A percentile compares a stretch with the other conserved stretches of the same genome.
Conservation (phyloP, 2,329 filamentous ascomycete genomes). For the Exophiala phaeomuriformis region DNA sequence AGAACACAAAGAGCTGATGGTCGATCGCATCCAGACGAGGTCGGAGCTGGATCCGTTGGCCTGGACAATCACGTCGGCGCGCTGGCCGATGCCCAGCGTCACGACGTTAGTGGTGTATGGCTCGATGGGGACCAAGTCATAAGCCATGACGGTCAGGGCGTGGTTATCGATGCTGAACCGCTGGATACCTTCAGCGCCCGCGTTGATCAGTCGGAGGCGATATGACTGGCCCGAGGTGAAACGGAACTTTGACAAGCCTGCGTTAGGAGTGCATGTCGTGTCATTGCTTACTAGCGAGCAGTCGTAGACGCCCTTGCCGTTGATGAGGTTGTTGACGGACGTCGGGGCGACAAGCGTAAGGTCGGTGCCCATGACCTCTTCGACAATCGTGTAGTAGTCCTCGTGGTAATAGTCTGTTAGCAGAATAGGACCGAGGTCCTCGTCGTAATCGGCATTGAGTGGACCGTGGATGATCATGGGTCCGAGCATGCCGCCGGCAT, state of each 20-base stretch:
- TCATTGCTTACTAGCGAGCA: no score
- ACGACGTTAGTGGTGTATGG: slow-evolving; percentile 34
- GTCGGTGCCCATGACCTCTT: slow-evolving; percentile 24
- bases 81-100: slow-evolving; percentile 37
- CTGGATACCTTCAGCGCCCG: no score
- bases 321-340: slow-evolving; percentile 27
- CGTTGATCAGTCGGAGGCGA: slow-evolving; percentile 28
- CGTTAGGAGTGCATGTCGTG: neutral
- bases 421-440: slow-evolving; percentile 4
- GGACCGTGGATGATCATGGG: slow-evolving; percentile 28
- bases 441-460: slow-evolving; percentile 25
- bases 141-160: slow-evolving; percentile 44
- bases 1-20: slow-evolving; percentile 20
- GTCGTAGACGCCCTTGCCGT: slow-evolving; percentile 14
- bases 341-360: slow-evolving; percentile 14
- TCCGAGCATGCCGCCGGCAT: slow-evolving; percentile 26
- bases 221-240: slow-evolving; percentile 45
- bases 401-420: neutral
- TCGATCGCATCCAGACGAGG: slow-evolving; percentile 33
- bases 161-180: slow-evolving; percentile 46
- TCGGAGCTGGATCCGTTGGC: slow-evolving; percentile 21
- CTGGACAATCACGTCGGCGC: slow-evolving; percentile 33
- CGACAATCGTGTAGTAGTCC: slow-evolving; percentile 14
- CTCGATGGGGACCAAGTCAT: slow-evolving; percentile 24
- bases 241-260: neutral